phyloP scores from a whole-genome alignment of 2,329 filamentous ascomycete genomes.

The Penicillium italicum region DNA sequence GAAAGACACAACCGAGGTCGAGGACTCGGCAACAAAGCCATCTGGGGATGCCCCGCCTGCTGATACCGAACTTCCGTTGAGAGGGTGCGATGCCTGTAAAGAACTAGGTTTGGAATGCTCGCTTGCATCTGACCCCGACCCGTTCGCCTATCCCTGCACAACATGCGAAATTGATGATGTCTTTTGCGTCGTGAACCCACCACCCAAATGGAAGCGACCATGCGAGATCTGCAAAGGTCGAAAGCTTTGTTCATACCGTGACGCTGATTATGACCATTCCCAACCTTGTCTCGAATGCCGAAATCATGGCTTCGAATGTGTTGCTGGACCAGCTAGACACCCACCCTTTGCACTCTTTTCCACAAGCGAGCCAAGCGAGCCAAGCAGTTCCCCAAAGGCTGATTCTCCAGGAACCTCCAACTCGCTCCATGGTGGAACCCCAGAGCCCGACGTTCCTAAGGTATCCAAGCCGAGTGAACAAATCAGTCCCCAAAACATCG shows the following conservation, averaged over 20 bases:
- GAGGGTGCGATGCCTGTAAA: slow-evolving; percentile 36
- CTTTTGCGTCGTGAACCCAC: slow-evolving; percentile 36
- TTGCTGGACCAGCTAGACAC: slow-evolving; percentile 35
- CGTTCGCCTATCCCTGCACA: slow-evolving; percentile 36
- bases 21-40: neutral
- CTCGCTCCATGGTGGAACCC: neutral
- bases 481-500: neutral
- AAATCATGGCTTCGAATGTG: slow-evolving; percentile 27
- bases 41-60: neutral
- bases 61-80: slow-evolving; percentile 19
- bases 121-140: slow-evolving; percentile 28
- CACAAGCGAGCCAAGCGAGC: neutral
- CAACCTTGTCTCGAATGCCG: slow-evolving; percentile 33
- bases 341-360: neutral
- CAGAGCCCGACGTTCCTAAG: neutral
- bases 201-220: slow-evolving; percentile 31
- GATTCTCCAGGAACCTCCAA: neutral
- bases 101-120: slow-evolving; percentile 31
- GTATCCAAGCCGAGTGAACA: too few species aligned
- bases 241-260: slow-evolving; percentile 34
- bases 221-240: slow-evolving; percentile 35
- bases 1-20: neutral
- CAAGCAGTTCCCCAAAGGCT: neutral
- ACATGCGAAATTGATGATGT: slow-evolving; percentile 29
- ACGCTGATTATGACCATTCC: slow-evolving; percentile 23